These are phyloP conservation scores for Trichoderma oligosporum DNA, from an alignment of 2,329 filamentous ascomycete genomes.

Conservation along the genomic window DNA sequence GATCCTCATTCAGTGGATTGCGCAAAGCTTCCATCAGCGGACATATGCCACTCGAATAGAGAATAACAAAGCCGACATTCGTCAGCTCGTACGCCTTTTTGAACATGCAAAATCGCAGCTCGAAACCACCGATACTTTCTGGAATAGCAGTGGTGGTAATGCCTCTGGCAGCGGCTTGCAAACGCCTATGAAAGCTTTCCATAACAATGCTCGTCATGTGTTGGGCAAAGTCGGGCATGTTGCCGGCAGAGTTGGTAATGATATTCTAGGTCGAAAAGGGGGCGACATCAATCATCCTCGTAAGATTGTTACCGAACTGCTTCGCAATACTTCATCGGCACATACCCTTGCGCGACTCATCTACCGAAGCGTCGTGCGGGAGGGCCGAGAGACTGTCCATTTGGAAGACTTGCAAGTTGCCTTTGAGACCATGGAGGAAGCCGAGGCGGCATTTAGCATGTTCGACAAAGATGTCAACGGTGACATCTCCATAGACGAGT, in stretches of 20 bases:
- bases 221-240: constrained; percentile 80
- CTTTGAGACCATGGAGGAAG: constrained; percentile 80
- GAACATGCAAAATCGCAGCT: constrained; percentile 75
- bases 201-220: constrained; percentile 70
- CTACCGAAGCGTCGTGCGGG: constrained; percentile 78
- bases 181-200: constrained; percentile 71
- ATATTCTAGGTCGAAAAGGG: constrained; percentile 74
- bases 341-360: constrained; percentile 83
- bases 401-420: constrained; percentile 74
- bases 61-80: constrained; percentile 86
- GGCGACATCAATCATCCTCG: constrained; percentile 71
- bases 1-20: constrained; percentile 90
- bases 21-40: constrained; percentile 84
- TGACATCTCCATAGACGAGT: constrained; percentile 91
- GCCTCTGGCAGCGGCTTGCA: constrained; percentile 56
- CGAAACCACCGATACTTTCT: constrained; percentile 49
- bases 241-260: constrained; percentile 80
- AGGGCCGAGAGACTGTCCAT: constrained; percentile 70
- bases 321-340: constrained; percentile 67
- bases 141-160: constrained; percentile 38
- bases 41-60: constrained; percentile 91
- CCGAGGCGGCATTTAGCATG: constrained; percentile 82
- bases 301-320: constrained; percentile 76
- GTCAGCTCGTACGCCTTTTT: constrained; percentile 50
- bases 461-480: constrained; percentile 97